Conservation (phyloP, 1,284 basidiomycete species). For the Ceratobasidium sp. region DNA sequence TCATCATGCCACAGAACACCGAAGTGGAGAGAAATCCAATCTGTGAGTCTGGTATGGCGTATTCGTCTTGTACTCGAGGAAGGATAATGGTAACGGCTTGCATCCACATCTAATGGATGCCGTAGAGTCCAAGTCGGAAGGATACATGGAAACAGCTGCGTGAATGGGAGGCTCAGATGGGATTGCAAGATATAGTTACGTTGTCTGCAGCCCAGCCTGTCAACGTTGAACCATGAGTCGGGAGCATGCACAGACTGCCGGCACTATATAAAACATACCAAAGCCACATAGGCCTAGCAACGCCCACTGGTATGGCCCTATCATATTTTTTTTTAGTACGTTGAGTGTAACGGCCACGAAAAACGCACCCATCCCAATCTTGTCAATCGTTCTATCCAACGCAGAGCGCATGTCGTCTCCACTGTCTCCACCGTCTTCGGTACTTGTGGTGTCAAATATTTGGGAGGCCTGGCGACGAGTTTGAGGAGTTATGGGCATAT, state of each 20-base stretch:
- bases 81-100: conserved; percentile 90
- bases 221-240: conserved; percentile 12
- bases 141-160: conserved; percentile 9
- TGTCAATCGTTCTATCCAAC: conserved; percentile 45
- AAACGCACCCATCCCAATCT: conserved; percentile 46
- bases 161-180: conserved; percentile 28
- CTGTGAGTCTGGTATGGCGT: conserved; percentile 74
- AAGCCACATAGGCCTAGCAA: conserved; percentile 46
- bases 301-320: conserved; percentile 46
- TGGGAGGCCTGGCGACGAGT: conserved; percentile 36
- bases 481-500: conserved; percentile 6
- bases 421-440: conserved; percentile 27
- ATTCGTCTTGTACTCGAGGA: conserved; percentile 91
- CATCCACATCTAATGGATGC: conserved; percentile 81
- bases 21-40: conserved; percentile 81
- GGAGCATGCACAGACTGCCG: background rate
- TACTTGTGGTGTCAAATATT: conserved; percentile 7
- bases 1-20: conserved; percentile 95
- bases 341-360: background rate
- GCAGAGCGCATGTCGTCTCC: conserved; percentile 38
- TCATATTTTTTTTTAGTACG: background rate
- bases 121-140: background rate
- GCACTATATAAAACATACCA: conserved; percentile 41
- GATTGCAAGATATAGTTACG: conserved; percentile 41
- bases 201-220: conserved; percentile 47